Evolutionary conservation across 148 eudicot genomes (phyloP), one percentile per base, ranked within the genome.

Genomic region (Dysphania ambrosioides): DNA sequence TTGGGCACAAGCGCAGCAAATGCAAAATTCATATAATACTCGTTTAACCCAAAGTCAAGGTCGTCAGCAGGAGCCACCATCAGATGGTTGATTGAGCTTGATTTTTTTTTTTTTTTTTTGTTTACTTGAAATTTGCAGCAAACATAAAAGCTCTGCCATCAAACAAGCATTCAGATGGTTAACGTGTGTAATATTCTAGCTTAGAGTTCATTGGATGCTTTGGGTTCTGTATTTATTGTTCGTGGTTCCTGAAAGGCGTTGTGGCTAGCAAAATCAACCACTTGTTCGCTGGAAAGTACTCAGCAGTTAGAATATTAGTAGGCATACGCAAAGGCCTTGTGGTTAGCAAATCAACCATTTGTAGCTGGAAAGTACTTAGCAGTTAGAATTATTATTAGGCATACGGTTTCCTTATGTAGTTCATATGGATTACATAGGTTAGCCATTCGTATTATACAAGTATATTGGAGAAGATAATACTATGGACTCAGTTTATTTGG

Each of bases 11-110:
- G 74, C 91, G 98, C 85, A 71, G 78, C 64, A 75, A 82, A 44
- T 93, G 98, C 78, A 79, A n/a, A n/a, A 82, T 68, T 93, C 98
- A 42, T 93, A 89, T 82, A 93, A 93, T 77, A 91, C 98, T 58
- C 90, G 96, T 36, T 81, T 85, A 77, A 82, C 84, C 1, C 56
- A 73, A 27, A 83, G 75, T 36, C 26, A 47, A 59, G 79, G 62
- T 27, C 29, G 61, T 55, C 85, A 72, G 21, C 79, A 78, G 40
- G 80, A 73, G 59, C 59, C 79, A 31, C 23, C 83, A 59, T 35
- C 79, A 40, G 63, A 34, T 41, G 26, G 41, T 35, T 68, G 57
- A 69, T 19, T n/a, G n/a, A n/a, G n/a, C n/a, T n/a, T n/a, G n/a
- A n/a, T n/a, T n/a, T n/a, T n/a, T n/a, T n/a, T n/a, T n/a, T n/a